Evolutionary conservation across 2,329 filamentous ascomycete species (phyloP).

Genomic region (Ramularia endophylla): DNA sequence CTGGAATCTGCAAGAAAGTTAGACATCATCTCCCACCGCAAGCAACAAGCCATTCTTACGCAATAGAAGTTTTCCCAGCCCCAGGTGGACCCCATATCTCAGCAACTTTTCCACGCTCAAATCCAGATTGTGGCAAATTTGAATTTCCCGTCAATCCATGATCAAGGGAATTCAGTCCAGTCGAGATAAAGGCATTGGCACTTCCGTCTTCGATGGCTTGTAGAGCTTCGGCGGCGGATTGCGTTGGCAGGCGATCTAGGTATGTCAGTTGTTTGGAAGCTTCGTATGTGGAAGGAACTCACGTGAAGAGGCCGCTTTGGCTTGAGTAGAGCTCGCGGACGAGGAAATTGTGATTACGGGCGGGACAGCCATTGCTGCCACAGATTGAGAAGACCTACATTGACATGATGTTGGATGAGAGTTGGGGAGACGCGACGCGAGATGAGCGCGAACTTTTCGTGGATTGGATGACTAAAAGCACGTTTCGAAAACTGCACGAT

Average conservation of each 20-base stretch:
- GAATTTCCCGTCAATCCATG: conserved; percentile 8
- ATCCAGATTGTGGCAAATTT: conserved; percentile 44
- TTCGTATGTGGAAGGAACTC: not conserved
- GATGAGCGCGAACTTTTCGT: no score
- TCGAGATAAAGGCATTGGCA: conserved; percentile 4
- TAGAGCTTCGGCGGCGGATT: conserved; percentile 10
- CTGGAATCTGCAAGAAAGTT: not conserved
- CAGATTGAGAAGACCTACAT: no score
- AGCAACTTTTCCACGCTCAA: conserved; percentile 70
- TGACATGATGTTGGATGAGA: no score
- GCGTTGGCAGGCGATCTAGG: conserved; percentile 14
- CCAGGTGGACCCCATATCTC: conserved; percentile 87
- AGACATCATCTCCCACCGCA: no score
- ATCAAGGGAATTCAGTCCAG: conserved; percentile 10
- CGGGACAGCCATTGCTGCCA: conserved; percentile 7
- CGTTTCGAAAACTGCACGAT: no score
- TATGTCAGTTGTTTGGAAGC: not conserved
- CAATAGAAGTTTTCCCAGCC: conserved; percentile 75
- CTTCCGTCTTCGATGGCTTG: not conserved
- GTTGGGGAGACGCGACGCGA: no score
- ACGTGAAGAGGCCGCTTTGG: conserved; percentile 5
- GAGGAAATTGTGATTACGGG: conserved; percentile 9
- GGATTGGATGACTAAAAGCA: no score
- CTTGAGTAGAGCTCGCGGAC: conserved; percentile 1
- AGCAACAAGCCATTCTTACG: conserved; percentile 49